phyloP scores from a whole-genome alignment of 2,329 filamentous ascomycete species.

The Pseudofabraea citricarpa region DNA sequence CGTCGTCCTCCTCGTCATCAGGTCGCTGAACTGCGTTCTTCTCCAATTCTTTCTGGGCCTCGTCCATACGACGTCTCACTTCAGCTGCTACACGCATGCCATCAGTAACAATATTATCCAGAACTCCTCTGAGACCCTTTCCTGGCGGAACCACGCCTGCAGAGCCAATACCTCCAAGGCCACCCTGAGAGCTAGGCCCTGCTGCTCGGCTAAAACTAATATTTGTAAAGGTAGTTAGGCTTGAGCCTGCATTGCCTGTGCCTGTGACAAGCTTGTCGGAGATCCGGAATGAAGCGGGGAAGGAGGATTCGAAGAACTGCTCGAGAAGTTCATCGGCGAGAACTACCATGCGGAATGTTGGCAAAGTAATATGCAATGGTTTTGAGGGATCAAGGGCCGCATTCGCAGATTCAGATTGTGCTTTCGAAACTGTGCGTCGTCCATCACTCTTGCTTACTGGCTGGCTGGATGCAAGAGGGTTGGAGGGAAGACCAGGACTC shows the following conservation, averaged over 20 bases:
- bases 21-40: constrained; percentile 67
- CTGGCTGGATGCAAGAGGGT: constrained; percentile 12
- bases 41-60: constrained; percentile 88
- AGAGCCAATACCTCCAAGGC: constrained; percentile 19
- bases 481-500: constrained; percentile 16
- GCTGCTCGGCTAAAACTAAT: constrained; percentile 51
- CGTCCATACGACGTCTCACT: constrained; percentile 88
- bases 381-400: constrained; percentile 87
- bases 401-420: constrained; percentile 75
- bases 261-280: constrained; percentile 51
- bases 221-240: constrained; percentile 81
- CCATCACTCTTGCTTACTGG: constrained; percentile 14
- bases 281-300: constrained; percentile 87
- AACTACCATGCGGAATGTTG: constrained; percentile 98
- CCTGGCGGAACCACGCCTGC: constrained; percentile 35
- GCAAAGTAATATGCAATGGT: constrained; percentile 90
- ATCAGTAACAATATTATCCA: constrained; percentile 97
- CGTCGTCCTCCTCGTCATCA: constrained; percentile 65
- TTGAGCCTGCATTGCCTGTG: constrained; percentile 47
- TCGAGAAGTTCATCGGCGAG: constrained; percentile 93
- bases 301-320: constrained; percentile 95
- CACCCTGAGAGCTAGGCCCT: constrained; percentile 33
- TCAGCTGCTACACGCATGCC: constrained; percentile 95
- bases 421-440: constrained; percentile 48
- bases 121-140: constrained; percentile 81